A percentile compares a stretch with the other conserved stretches of the same genome.
Conservation (phyloP, 1,284 basidiomycete genomes). For the Polyporus tsugae region DNA sequence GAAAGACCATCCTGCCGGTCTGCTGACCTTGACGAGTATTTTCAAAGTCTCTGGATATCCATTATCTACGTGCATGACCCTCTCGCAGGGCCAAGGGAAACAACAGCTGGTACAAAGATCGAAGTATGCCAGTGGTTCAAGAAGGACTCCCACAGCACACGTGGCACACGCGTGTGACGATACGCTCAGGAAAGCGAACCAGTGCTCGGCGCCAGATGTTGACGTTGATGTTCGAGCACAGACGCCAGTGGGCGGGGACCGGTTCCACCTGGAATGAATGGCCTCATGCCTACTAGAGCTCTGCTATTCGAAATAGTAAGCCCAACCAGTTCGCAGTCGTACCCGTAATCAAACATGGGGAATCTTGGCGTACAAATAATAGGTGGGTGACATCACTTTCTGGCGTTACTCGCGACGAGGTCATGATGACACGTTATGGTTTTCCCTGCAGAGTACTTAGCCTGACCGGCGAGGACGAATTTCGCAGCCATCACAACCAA, state of each 20-base stretch:
- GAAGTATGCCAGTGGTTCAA: neutral
- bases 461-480: neutral
- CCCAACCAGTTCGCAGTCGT: neutral
- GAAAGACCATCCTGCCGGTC: conserved; percentile 26
- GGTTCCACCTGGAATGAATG: too few relatives aligned
- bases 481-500: neutral
- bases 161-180: too few relatives aligned
- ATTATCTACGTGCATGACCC: neutral
- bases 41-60: neutral
- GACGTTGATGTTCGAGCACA: too few relatives aligned
- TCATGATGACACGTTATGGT: neutral
- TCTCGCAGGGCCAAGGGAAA: neutral
- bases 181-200: too few relatives aligned
- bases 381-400: neutral
- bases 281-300: too few relatives aligned
- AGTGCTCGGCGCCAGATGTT: too few relatives aligned
- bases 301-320: neutral
- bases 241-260: too few relatives aligned
- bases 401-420: neutral
- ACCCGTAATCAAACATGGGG: neutral
- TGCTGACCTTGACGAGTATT: conserved; percentile 19
- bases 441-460: neutral
- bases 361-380: neutral
- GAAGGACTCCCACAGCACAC: too few relatives aligned
- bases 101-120: neutral